phyloP scores from a whole-genome alignment of 768 basidiomycete species.

The Mycena metata region DNA sequence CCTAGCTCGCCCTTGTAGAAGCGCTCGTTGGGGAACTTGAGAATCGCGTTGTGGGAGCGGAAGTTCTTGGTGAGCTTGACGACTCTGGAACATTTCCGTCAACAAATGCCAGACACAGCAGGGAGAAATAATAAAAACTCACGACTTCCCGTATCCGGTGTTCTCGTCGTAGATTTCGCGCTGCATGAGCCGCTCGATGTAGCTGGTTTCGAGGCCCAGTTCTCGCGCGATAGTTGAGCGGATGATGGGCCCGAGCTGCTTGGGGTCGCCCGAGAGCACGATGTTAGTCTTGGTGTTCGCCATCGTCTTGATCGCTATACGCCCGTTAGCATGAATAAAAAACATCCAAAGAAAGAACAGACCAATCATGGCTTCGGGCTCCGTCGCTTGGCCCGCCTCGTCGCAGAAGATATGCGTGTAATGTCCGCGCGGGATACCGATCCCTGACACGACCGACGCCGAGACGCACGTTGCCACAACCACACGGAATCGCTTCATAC shows the following conservation, averaged over 20 bases:
- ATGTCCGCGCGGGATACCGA: conserved; percentile 72
- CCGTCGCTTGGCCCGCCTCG: conserved; percentile 80
- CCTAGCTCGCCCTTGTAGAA: conserved; percentile 72
- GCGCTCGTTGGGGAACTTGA: conserved; percentile 70
- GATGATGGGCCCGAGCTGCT: conserved; percentile 79
- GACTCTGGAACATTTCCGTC: conserved; percentile 55
- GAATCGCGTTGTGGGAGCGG: conserved; percentile 72
- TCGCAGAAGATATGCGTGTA: conserved; percentile 80
- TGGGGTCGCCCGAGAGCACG: conserved; percentile 77
- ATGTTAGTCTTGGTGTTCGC: conserved; percentile 67
- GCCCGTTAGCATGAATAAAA: not conserved
- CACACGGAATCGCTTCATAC: conserved; percentile 61
- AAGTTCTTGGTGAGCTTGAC: conserved; percentile 76
- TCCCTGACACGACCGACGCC: conserved; percentile 65
- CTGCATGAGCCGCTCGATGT: conserved; percentile 71
- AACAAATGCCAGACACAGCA: conserved; percentile 14
- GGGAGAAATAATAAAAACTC: conserved; percentile 28
- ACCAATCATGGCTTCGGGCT: conserved; percentile 72
- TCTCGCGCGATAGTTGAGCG: conserved; percentile 67
- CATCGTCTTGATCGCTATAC: conserved; percentile 67
- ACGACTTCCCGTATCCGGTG: conserved; percentile 41
- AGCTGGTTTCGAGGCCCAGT: conserved; percentile 71
- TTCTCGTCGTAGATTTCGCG: conserved; percentile 56
- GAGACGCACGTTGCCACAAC: conserved; percentile 78
- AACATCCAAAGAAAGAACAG: not conserved